Percentiles rank a stretch among this genome's conserved stretches.
Evolutionary conservation across 2,329 filamentous ascomycete species (phyloP).

Genomic region (Aureobasidium sp.): DNA sequence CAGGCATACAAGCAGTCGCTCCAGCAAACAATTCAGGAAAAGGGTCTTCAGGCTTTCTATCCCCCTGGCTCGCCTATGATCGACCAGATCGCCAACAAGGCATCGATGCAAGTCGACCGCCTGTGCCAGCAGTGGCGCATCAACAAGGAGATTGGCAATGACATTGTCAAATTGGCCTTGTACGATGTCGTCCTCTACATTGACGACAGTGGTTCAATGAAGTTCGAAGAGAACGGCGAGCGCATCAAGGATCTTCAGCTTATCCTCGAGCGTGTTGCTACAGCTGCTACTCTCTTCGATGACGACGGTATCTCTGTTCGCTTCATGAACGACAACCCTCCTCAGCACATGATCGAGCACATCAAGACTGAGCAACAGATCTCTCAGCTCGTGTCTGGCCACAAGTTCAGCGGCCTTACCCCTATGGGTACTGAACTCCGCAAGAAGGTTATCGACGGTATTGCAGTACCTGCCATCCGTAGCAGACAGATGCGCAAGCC

Average conservation of each 20-base stretch:
- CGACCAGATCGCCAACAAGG: conserved; percentile 45
- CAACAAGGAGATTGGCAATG: conserved; percentile 53
- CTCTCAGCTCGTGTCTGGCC: conserved; percentile 48
- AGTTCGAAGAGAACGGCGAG: conserved; percentile 59
- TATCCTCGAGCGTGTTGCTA: conserved; percentile 56
- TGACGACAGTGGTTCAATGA: conserved; percentile 64
- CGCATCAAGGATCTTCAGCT: conserved; percentile 60
- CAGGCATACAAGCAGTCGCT: conserved; percentile 51
- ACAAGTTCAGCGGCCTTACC: conserved; percentile 59
- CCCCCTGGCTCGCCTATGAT: conserved; percentile 46
- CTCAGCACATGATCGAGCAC: conserved; percentile 44
- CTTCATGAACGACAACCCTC: conserved; percentile 59
- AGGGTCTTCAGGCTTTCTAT: conserved; percentile 52
- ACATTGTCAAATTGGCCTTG: conserved; percentile 55
- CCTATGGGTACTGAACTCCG: conserved; percentile 58
- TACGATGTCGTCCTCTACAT: conserved; percentile 59
- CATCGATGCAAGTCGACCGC: conserved; percentile 45
- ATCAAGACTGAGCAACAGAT: conserved; percentile 53
- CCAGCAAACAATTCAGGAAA: conserved; percentile 52
- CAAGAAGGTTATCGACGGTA: conserved; percentile 56
- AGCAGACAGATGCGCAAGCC: conserved; percentile 53
- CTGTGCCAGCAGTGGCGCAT: conserved; percentile 52
- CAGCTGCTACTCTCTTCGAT: conserved; percentile 61
- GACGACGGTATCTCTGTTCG: conserved; percentile 60
- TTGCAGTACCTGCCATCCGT: conserved; percentile 49